phyloP scores from a whole-genome alignment of 108 stramenopile genomes.

The Nannochloropsis gaditana region DNA sequence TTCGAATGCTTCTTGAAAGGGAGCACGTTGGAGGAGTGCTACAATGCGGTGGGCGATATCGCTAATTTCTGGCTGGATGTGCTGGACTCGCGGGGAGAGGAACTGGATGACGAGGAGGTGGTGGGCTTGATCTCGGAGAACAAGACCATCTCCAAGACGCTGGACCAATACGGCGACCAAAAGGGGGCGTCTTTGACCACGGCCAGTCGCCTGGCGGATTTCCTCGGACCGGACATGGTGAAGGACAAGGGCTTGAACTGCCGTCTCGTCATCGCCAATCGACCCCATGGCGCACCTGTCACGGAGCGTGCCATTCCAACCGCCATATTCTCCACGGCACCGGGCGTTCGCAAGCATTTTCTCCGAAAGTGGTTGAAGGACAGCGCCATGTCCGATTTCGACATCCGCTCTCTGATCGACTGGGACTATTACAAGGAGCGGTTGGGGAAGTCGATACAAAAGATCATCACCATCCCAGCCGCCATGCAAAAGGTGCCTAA shows the following conservation, averaged over 20 bases:
- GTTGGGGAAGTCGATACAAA: slow-evolving; percentile 88
- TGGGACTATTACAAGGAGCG: slow-evolving; percentile 97
- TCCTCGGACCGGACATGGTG: slow-evolving; percentile 94
- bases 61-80: slow-evolving; percentile 99
- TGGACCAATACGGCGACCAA: slow-evolving; percentile 93
- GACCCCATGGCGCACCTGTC: slow-evolving; percentile 89
- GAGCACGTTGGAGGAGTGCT: slow-evolving; percentile 74
- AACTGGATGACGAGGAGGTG: slow-evolving; percentile 86
- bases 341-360: slow-evolving; percentile 74
- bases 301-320: slow-evolving; percentile 93
- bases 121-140: slow-evolving; percentile 95
- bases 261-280: slow-evolving; percentile 89
- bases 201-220: slow-evolving; percentile 88
- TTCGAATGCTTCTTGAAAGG: slow-evolving; percentile 93
- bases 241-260: slow-evolving; percentile 96
- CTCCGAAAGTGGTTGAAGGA: slow-evolving; percentile 89
- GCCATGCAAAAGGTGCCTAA: slow-evolving; percentile 87
- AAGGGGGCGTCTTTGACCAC: slow-evolving; percentile 97
- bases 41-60: slow-evolving; percentile 84
- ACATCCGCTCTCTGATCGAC: slow-evolving; percentile 85
- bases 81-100: slow-evolving; percentile 81
- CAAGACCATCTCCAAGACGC: slow-evolving; percentile 88
- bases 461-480: slow-evolving; percentile 98
- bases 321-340: slow-evolving; percentile 87
- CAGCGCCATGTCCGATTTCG: slow-evolving; percentile 73